phyloP scores from a whole-genome alignment of 179 eudicot genomes.

The Dionaea muscipula region DNA sequence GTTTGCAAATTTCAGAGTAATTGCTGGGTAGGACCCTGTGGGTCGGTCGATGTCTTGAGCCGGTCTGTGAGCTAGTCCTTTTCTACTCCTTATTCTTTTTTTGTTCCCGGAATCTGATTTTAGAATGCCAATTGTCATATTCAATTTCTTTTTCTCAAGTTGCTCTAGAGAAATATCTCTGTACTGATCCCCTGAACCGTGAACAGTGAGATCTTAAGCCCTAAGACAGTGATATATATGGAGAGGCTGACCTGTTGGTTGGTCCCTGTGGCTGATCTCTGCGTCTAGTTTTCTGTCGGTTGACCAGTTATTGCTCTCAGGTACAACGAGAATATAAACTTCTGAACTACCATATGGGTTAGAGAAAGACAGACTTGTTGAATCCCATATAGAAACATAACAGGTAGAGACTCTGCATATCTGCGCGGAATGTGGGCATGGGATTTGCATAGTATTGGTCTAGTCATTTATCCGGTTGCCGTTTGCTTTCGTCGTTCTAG shows the following conservation, averaged over 20 bases:
- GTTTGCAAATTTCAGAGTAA: too few species aligned
- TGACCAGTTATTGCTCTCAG: neutral
- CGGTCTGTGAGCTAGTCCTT: conserved; percentile 3
- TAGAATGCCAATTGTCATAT: neutral
- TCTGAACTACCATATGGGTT: too few species aligned
- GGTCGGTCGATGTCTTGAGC: conserved; percentile 6
- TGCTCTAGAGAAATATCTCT: neutral
- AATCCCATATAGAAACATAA: too few species aligned
- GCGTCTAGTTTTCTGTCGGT: too few species aligned
- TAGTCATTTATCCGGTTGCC: neutral
- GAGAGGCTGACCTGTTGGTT: neutral
- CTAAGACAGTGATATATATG: neutral
- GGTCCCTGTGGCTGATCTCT: too few species aligned
- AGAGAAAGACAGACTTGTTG: too few species aligned
- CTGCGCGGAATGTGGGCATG: too few species aligned
- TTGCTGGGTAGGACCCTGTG: too few species aligned
- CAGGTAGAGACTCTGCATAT: too few species aligned
- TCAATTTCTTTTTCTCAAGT: neutral
- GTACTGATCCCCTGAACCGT: neutral
- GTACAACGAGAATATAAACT: neutral
- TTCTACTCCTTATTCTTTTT: neutral
- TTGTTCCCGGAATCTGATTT: neutral
- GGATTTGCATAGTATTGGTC: neutral
- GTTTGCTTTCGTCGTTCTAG: neutral
- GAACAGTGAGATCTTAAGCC: too few species aligned